Percentiles rank a stretch among this genome's conserved stretches.
Conservation (phyloP, 106 monocot species). For the Acorus gramineus region DNA sequence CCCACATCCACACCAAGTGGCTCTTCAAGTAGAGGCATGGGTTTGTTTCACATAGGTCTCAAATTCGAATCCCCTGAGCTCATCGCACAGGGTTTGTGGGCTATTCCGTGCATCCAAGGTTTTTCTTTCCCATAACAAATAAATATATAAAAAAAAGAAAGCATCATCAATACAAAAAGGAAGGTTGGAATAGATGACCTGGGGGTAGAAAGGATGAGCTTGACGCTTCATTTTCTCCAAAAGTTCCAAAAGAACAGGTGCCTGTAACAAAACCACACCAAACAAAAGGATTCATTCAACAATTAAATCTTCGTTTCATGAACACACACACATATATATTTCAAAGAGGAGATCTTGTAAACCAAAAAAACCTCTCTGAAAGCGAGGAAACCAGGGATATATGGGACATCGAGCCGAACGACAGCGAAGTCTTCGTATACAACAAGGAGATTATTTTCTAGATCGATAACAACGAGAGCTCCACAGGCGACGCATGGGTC, state of each 20-base stretch:
- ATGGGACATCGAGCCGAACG: slow-evolving; percentile 48
- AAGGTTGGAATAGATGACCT: slow-evolving; percentile 27
- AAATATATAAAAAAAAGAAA: background rate
- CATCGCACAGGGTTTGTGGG: too few relatives aligned
- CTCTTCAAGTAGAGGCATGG: too few relatives aligned
- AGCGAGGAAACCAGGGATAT: slow-evolving; percentile 85
- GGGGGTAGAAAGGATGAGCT: slow-evolving; percentile 47
- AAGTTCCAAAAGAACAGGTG: slow-evolving; percentile 51
- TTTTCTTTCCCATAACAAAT: too few relatives aligned
- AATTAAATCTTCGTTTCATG: too few relatives aligned
- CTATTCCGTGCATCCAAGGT: too few relatives aligned
- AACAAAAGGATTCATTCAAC: too few relatives aligned
- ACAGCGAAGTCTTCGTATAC: slow-evolving; percentile 61
- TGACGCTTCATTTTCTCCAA: slow-evolving; percentile 51
- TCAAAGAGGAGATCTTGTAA: too few relatives aligned
- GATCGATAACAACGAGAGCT: slow-evolving; percentile 64
- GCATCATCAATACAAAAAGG: background rate
- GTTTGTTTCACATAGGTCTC: too few relatives aligned
- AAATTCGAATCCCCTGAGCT: too few relatives aligned
- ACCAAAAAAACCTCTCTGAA: slow-evolving; percentile 58
- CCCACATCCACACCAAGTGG: too few relatives aligned
- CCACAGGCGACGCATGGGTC: slow-evolving; percentile 63
- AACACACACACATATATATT: too few relatives aligned
- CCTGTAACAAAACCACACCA: slow-evolving; percentile 18
- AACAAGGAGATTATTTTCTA: slow-evolving; percentile 28